phyloP scores from a whole-genome alignment of 2,329 filamentous ascomycete species.

The Fusarium continuum region DNA sequence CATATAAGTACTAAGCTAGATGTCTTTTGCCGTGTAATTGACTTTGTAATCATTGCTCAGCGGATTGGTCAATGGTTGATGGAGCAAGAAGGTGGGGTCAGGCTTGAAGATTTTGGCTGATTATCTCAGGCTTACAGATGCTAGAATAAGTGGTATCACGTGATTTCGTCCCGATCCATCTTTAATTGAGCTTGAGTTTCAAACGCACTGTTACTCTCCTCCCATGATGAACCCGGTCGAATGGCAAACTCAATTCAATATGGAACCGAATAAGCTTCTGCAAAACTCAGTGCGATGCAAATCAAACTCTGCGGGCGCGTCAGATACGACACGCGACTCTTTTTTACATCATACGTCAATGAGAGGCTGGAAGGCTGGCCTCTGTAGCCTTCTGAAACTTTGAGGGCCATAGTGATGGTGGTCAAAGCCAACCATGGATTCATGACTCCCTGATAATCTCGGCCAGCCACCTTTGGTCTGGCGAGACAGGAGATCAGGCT shows the following conservation, averaged over 20 bases:
- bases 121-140: conserved; percentile 35
- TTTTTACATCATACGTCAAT: background rate
- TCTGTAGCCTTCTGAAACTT: no score
- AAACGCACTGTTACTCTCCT: background rate
- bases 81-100: conserved; percentile 1
- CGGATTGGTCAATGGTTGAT: conserved; percentile 29
- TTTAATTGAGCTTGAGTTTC: background rate
- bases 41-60: conserved; percentile 41
- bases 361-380: background rate
- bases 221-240: background rate
- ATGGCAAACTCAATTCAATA: conserved; percentile 11
- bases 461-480: conserved; percentile 16
- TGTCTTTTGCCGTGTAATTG: conserved; percentile 7
- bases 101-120: conserved; percentile 10
- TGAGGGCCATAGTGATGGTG: background rate
- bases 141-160: conserved; percentile 13
- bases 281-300: background rate
- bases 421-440: conserved; percentile 12
- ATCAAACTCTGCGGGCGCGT: background rate
- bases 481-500: background rate
- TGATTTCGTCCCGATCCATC: background rate
- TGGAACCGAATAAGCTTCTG: background rate
- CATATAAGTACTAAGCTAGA: conserved; percentile 39
- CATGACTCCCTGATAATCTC: background rate
- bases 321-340: background rate